These are phyloP conservation scores for Gamarada debralockiae DNA, from an alignment of 495 filamentous ascomycete genomes.

Conservation along the genomic window DNA sequence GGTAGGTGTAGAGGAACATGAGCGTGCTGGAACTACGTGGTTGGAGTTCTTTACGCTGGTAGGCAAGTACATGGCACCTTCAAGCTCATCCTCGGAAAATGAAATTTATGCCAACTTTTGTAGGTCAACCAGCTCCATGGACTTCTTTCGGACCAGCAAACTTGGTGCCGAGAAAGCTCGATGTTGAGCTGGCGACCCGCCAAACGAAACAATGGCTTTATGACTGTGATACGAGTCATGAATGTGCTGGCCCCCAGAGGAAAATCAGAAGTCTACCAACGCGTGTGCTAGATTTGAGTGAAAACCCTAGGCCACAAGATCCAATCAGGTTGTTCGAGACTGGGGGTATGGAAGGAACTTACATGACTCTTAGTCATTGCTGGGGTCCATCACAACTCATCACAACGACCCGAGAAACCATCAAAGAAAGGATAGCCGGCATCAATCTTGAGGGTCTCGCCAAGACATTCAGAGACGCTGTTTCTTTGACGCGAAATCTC, in stretches of 20 bases:
- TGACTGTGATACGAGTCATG: background rate
- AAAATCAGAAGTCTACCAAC: constrained; percentile 1
- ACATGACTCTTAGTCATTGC: constrained; percentile 15
- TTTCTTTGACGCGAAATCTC: constrained; percentile 16
- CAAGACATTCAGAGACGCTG: constrained; percentile 24
- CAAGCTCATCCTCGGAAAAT: background rate
- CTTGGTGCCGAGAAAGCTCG: constrained; percentile 1
- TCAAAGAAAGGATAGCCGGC: constrained; percentile 6
- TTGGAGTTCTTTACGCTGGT: constrained; percentile 4
- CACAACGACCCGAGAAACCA: constrained; percentile 5
- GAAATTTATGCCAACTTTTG: background rate
- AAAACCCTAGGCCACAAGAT: constrained; percentile 3
- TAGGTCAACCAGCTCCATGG: constrained; percentile 4
- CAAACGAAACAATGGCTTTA: constrained; percentile 2
- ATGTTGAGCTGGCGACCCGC: constrained; percentile 1
- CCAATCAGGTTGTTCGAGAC: constrained; percentile 7
- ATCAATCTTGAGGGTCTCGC: constrained; percentile 19
- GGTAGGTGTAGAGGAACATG: constrained; percentile 7
- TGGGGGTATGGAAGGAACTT: constrained; percentile 1
- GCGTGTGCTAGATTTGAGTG: constrained; percentile 5
- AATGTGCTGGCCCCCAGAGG: constrained; percentile 1
- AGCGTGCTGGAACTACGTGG: constrained; percentile 1
- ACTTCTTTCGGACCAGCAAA: constrained; percentile 1
- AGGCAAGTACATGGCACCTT: background rate
- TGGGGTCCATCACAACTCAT: constrained; percentile 10